A percentile compares a stretch with the other conserved stretches of the same genome.
Evolutionary conservation across 75 land plant species (phyloP).

Genomic region (Selaginella moellendorffii): DNA sequence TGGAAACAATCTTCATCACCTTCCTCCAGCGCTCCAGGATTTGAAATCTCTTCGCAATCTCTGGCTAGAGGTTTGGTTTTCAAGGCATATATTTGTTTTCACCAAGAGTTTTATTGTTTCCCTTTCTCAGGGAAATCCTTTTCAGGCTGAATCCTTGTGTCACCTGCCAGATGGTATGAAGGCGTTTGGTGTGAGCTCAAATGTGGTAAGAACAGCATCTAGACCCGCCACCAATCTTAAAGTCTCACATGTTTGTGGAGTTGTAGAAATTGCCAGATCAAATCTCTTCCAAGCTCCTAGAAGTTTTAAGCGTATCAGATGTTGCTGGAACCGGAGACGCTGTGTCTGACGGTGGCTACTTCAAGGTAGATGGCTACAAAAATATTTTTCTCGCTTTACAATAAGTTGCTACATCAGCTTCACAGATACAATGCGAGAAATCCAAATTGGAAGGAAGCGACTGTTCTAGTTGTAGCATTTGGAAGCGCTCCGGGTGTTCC

Average conservation of each 20-base stretch:
- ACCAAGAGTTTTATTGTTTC: background rate
- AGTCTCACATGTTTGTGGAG: background rate
- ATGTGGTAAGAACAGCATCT: slow-evolving; percentile 15
- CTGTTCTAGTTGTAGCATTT: slow-evolving; percentile 29
- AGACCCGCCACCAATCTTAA: background rate
- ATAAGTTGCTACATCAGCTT: background rate
- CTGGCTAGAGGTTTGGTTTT: slow-evolving; percentile 28
- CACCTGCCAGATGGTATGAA: slow-evolving; percentile 12
- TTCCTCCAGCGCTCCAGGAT: slow-evolving; percentile 16
- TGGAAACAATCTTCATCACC: slow-evolving; percentile 22
- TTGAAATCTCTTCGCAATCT: slow-evolving; percentile 18
- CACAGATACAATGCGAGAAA: background rate
- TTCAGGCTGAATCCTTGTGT: slow-evolving; percentile 10
- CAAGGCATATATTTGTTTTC: background rate
- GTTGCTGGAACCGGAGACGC: slow-evolving; percentile 27
- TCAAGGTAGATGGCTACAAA: slow-evolving; percentile 15
- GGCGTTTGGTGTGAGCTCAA: slow-evolving; percentile 18
- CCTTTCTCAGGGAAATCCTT: slow-evolving; percentile 20
- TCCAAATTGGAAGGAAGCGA: slow-evolving; percentile 3
- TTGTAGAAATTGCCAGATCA: background rate
- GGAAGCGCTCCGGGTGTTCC: slow-evolving; percentile 38
- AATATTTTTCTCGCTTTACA: background rate
- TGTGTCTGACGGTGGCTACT: slow-evolving; percentile 22
- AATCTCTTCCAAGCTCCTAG: slow-evolving; percentile 5
- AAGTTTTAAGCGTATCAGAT: slow-evolving; percentile 13